phyloP scores from a whole-genome alignment of 192 early-diverging fungal species.

The Rhizophlyctis rosea region DNA sequence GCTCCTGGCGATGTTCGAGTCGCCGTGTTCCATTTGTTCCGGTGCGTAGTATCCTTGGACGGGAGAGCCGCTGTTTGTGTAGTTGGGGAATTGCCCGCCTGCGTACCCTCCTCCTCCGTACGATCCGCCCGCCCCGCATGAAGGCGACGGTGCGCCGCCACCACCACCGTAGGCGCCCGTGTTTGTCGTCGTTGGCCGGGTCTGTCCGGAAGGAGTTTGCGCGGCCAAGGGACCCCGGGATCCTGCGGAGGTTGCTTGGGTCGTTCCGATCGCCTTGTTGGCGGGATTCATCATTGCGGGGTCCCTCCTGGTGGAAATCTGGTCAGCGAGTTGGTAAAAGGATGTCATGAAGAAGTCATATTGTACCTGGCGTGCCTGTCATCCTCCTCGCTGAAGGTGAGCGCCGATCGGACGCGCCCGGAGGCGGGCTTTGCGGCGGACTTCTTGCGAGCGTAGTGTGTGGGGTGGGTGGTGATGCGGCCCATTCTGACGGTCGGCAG shows the following conservation, averaged over 20 bases:
- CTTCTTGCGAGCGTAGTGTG: no score
- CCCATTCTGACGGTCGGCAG: no score
- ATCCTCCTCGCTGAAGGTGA: no score
- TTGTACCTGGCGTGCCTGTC: constrained; percentile 8
- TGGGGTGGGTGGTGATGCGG: no score
- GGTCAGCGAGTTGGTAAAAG: background rate
- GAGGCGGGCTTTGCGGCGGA: no score
- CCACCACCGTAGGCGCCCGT: constrained; percentile 1
- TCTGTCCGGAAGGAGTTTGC: no score
- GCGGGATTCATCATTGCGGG: background rate
- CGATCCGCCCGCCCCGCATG: background rate
- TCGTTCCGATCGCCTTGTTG: background rate
- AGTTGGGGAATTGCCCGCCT: background rate
- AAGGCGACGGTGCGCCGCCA: background rate
- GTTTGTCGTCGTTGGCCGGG: background rate
- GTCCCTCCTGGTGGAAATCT: background rate
- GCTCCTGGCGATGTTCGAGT: constrained; percentile 18
- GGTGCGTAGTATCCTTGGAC: background rate
- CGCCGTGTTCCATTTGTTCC: background rate
- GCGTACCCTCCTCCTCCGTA: background rate
- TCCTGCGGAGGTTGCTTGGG: background rate
- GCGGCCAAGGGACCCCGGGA: background rate
- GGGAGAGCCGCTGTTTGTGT: background rate
- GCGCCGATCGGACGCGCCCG: no score
- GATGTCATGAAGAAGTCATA: background rate